Base-by-base conservation (phyloP, 306 rosid species). In the Pterocarpus macrocarpus region DNA sequence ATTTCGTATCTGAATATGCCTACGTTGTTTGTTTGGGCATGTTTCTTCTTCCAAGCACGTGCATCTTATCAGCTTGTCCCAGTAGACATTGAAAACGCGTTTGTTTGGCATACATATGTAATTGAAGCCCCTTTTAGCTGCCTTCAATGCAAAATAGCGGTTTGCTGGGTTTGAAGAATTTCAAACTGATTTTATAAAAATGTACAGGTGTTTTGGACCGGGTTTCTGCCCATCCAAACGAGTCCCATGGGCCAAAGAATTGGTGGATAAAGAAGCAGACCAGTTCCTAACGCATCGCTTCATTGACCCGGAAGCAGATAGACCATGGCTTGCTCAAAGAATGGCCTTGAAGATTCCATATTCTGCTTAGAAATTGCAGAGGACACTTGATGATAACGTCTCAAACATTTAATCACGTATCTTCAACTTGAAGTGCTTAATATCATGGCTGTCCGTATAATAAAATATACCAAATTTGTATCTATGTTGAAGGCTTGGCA, bases 301-400 rank as follows among this genome's bases (percentile, higher is more conserved):
- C 80, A 88, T 94, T 68, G 98, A 92, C 65, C 97, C 98, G 5
- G 88, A 92, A 63, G 52, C 77, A 30, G 64, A 82, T 35, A 87
- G 84, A 85, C 95, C 97, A 75, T 92, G 98, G 97, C 97, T 94
- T 80, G 88, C 94, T 52, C 97, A 82, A 81, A 92, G 82, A 83
- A 86, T 94, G 98, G 94, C 91, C 58, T 56, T 81, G 57, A 92
- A 79, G 86, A 78, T 92, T 64, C 97, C 97, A 38, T 85, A 76
- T 84, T 92, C 97, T 67, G 97, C 97, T 41, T 92, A 76, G 80
- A 85, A 44, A 69, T 67, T 76, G 2, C 50, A 12, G 28, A 79
- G 30, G 52, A 38, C 79, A 62, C 55, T 49, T 11, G 77, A 53
- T 9, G 71, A 58, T 35, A 64, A 4, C 55, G 35, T 22, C 41